Percentiles rank a stretch among this genome's conserved stretches.
Conservation (phyloP, 495 filamentous ascomycete species). For the Aspergillus panamensis region DNA sequence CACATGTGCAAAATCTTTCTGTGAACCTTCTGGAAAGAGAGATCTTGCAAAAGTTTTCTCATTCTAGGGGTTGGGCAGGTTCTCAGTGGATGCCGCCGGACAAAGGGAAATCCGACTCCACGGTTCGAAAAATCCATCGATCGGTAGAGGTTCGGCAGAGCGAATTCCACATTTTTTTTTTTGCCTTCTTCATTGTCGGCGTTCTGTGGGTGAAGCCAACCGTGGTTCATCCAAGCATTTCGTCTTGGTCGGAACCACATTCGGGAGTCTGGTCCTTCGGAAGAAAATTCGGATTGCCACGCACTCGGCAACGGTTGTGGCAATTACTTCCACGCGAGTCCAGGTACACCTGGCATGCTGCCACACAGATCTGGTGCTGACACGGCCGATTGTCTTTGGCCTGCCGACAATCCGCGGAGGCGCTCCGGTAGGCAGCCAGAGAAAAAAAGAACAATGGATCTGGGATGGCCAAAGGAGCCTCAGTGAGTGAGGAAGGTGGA, state of each 20-base stretch:
- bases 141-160: background rate
- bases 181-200: conserved; percentile 8
- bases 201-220: background rate
- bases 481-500: background rate
- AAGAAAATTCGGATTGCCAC: conserved; percentile 2
- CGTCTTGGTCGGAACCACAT: conserved; percentile 16
- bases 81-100: background rate
- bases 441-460: conserved; percentile 1
- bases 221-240: conserved; percentile 9
- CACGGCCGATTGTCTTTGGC: background rate
- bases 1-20: background rate
- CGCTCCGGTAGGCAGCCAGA: background rate
- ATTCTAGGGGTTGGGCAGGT: background rate
- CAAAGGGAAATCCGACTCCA: background rate
- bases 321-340: conserved; percentile 6
- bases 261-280: background rate
- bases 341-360: conserved; percentile 4
- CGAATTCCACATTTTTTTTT: background rate
- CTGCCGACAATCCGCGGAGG: background rate
- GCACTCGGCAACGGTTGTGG: background rate
- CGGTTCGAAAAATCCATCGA: background rate
- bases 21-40: background rate
- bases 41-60: background rate
- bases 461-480: background rate
- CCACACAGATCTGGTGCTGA: background rate